Conservation (phyloP, 164 flowering plant genomes). For the Umbilicus rupestris region DNA sequence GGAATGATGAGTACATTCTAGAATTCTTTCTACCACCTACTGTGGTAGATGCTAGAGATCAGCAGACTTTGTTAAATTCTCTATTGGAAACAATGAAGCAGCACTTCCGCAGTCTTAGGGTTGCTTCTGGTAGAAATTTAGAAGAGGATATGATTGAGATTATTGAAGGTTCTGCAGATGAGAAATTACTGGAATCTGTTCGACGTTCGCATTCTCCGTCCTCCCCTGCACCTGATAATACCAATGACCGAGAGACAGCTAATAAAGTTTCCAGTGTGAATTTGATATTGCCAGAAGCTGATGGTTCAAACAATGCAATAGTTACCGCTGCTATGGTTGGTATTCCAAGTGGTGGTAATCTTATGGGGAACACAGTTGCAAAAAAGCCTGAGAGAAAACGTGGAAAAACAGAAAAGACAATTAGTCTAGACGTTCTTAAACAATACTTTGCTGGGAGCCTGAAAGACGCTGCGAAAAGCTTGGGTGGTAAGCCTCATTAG, state of each 20-base stretch:
- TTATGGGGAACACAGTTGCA: conserved; percentile 25
- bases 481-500: conserved; percentile 66
- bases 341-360: conserved; percentile 17
- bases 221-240: conserved; percentile 12
- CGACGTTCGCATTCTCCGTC: conserved; percentile 17
- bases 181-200: conserved; percentile 21
- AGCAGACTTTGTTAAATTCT: conserved; percentile 43
- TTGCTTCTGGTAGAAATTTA: conserved; percentile 49
- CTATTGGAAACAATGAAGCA: conserved; percentile 59
- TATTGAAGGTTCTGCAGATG: conserved; percentile 30
- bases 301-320: conserved; percentile 15
- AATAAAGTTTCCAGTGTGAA: conserved; percentile 9
- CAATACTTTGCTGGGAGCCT: conserved; percentile 93
- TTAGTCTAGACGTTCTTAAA: conserved; percentile 86
- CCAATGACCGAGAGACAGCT: background rate
- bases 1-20: conserved; percentile 75
- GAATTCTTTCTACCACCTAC: conserved; percentile 85
- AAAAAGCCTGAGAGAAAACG: conserved; percentile 49
- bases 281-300: conserved; percentile 16
- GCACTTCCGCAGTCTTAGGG: conserved; percentile 56
- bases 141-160: conserved; percentile 46
- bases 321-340: conserved; percentile 15
- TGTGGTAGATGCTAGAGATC: conserved; percentile 35
- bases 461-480: conserved; percentile 95
- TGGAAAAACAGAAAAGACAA: conserved; percentile 80